Evolutionary conservation across 768 basidiomycete genomes (phyloP), one percentile per base, ranked within the genome.

Genomic region (Chalciporus sphaerocephalus): DNA sequence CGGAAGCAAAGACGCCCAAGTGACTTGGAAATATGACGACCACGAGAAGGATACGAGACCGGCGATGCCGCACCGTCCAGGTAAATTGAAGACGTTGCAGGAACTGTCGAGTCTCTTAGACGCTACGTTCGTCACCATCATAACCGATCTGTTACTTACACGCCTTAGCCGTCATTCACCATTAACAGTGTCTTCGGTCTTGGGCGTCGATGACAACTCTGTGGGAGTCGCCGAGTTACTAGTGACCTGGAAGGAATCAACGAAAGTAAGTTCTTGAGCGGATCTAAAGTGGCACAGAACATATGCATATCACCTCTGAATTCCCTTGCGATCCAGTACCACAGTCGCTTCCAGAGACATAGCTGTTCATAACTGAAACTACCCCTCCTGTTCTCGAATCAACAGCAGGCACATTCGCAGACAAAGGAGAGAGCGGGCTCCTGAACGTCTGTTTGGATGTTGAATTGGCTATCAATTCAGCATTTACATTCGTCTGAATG

Each of bases 151-250:
- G 33, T 23, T 16, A 6, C 2, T 43, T 47, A 54, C 46, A 6
- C 8, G 15, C 8, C 37, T 44, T 58, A 40, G 47, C 46, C 62
- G 69, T 69, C 59, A 71, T 68, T 73, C 61, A 37, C 44, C 22
- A 0, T 58, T 40, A 46, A 68, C 66, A 58, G 72, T 69, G 50
- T 55, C 66, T 34, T 64, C 63, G 17, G 56, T 35, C 56, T 56
- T 64, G 16, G 47, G 34, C 10, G 33, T 48, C 22, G 33, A 15
- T 6, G 15, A 6, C 3, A 9, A 17, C 22, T 11, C 21, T 11
- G 38, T 23, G 13, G 13, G 13, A 18, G 27, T 35, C 24, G 23
- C 21, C 34, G 15, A n/a, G 30, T n/a, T 15, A n/a, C 38, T 23
- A 2, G 7, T 15, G 12, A 44, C 46, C 61, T 66, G 30, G 40